Percentiles rank a stretch among this genome's conserved stretches.
phyloP scores from a whole-genome alignment of 805 yeast genomes.

The Millerago galiae region DNA sequence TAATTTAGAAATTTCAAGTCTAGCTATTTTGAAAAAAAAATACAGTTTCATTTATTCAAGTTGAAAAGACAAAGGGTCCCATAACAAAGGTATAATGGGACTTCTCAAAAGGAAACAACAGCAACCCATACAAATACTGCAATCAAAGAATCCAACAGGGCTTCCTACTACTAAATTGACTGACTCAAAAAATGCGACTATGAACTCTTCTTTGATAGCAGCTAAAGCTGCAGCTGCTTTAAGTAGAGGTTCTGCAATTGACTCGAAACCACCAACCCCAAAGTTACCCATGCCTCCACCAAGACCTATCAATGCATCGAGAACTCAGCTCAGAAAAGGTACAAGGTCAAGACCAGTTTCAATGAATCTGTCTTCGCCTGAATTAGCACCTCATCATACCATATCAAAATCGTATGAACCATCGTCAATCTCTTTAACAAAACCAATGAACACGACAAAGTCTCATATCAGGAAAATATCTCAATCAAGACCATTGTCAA shows the following conservation, averaged over 20 bases:
- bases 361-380: background rate
- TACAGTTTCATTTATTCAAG: too few species aligned
- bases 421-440: background rate
- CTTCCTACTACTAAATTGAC: conserved; percentile 8
- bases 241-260: background rate
- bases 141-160: conserved; percentile 19
- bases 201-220: background rate
- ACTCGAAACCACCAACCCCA: background rate
- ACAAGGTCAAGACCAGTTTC: background rate
- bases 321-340: background rate
- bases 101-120: conserved; percentile 16
- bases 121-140: conserved; percentile 14
- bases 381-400: too few species aligned
- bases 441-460: background rate
- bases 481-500: background rate
- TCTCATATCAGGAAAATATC: background rate
- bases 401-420: too few species aligned
- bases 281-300: background rate
- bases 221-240: background rate
- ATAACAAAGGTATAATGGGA: conserved; percentile 16
- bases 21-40: too few species aligned
- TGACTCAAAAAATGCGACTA: background rate
- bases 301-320: background rate
- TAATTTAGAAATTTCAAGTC: too few species aligned
- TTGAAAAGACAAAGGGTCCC: too few species aligned